Evolutionary conservation across 768 basidiomycete species (phyloP).

Genomic region (Suillus subalutaceus): DNA sequence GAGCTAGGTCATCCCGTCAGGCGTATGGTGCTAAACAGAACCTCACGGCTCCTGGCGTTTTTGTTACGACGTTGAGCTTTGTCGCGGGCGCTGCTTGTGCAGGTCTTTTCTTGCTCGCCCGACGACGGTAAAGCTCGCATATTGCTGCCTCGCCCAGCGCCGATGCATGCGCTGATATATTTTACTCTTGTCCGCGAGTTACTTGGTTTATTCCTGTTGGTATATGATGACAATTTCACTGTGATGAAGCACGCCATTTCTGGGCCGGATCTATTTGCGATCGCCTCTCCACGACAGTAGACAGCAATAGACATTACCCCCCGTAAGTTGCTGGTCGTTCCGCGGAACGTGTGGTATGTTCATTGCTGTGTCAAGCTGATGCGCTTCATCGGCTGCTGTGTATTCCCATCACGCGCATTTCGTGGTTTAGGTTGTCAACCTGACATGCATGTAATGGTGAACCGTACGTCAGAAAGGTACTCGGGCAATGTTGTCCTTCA

Average conservation of each 20-base stretch:
- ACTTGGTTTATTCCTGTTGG: background rate
- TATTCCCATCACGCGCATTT: background rate
- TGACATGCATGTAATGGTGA: background rate
- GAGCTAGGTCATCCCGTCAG: slow-evolving; percentile 18
- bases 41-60: slow-evolving; percentile 8
- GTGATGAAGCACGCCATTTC: background rate
- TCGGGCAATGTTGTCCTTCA: background rate
- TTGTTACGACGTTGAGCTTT: slow-evolving; percentile 40
- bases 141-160: background rate
- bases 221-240: background rate
- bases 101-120: slow-evolving; percentile 32
- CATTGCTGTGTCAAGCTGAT: background rate
- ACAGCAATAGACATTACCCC: background rate
- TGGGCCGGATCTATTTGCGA: background rate
- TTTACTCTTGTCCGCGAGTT: background rate
- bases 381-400: background rate
- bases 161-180: background rate
- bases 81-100: slow-evolving; percentile 46
- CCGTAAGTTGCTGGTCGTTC: background rate
- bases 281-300: background rate
- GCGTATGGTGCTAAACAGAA: background rate
- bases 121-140: slow-evolving; percentile 31
- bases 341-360: background rate
- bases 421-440: slow-evolving; percentile 1
- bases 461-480: background rate